phyloP scores from a whole-genome alignment of 2,329 filamentous ascomycete genomes.

The Fusarium fracticaudum region DNA sequence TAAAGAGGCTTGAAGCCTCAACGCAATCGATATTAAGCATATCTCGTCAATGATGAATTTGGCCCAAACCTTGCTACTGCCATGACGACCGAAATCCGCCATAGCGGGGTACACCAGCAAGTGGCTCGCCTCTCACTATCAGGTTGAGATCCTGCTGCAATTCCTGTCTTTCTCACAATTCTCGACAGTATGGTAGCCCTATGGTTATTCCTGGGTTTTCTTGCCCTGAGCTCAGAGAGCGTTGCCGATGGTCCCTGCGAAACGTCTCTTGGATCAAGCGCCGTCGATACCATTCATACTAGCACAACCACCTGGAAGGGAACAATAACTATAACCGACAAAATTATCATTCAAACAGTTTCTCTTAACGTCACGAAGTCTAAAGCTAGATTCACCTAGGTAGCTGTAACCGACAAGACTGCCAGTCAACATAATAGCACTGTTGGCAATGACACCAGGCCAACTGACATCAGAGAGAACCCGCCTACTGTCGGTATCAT shows the following conservation, averaged over 20 bases:
- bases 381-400: fast-evolving
- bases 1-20: neutral
- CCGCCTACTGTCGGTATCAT: no score
- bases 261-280: neutral
- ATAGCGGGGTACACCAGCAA: neutral
- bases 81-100: neutral
- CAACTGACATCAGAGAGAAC: neutral
- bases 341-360: neutral
- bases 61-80: fast-evolving
- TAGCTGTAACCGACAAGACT: fast-evolving
- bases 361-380: neutral
- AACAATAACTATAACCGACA: neutral
- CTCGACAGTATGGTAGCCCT: neutral
- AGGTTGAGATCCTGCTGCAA: fast-evolving
- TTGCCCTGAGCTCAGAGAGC: neutral
- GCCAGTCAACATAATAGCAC: neutral
- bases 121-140: no score
- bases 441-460: fast-evolving
- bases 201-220: neutral
- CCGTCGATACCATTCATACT: neutral
- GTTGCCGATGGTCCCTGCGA: neutral
- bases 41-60: no score
- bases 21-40: neutral
- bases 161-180: neutral
- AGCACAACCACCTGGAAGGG: neutral